Conservation (phyloP, 2,329 filamentous ascomycete species). For the Talaromyces sp. region DNA sequence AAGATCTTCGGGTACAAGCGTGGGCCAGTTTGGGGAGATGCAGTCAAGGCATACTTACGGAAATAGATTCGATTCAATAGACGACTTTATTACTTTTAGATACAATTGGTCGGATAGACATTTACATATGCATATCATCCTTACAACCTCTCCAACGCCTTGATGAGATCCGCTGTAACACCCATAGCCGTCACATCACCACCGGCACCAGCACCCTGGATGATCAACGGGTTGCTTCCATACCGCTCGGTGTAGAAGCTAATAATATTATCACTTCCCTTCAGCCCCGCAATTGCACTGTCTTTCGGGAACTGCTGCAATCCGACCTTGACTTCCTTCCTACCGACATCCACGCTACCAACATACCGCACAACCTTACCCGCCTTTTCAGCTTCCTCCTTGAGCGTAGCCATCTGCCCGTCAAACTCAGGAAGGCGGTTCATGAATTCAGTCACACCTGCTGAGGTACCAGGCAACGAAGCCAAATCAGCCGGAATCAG, state of each 20-base stretch:
- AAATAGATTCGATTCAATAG: constrained; percentile 16
- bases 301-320: constrained; percentile 83
- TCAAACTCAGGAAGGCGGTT: constrained; percentile 76
- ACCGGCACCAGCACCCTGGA: constrained; percentile 91
- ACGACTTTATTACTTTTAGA: background rate
- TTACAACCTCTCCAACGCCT: constrained; percentile 69
- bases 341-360: constrained; percentile 82
- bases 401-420: constrained; percentile 81
- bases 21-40: constrained; percentile 54
- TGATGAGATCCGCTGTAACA: constrained; percentile 87
- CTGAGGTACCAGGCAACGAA: constrained; percentile 55
- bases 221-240: constrained; percentile 81
- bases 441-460: constrained; percentile 76
- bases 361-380: constrained; percentile 94
- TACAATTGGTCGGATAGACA: background rate
- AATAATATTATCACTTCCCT: constrained; percentile 98
- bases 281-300: constrained; percentile 87
- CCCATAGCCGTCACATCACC: constrained; percentile 98
- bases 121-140: background rate
- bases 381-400: constrained; percentile 76
- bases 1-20: constrained; percentile 58
- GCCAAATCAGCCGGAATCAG: constrained; percentile 87
- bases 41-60: constrained; percentile 51
- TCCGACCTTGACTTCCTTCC: constrained; percentile 81
- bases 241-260: constrained; percentile 98